Percentiles rank a stretch among this genome's conserved stretches.
These are phyloP conservation scores for Colletotrichum orchidophilum DNA, from an alignment of 2,329 filamentous ascomycete species.

Conservation along the genomic window DNA sequence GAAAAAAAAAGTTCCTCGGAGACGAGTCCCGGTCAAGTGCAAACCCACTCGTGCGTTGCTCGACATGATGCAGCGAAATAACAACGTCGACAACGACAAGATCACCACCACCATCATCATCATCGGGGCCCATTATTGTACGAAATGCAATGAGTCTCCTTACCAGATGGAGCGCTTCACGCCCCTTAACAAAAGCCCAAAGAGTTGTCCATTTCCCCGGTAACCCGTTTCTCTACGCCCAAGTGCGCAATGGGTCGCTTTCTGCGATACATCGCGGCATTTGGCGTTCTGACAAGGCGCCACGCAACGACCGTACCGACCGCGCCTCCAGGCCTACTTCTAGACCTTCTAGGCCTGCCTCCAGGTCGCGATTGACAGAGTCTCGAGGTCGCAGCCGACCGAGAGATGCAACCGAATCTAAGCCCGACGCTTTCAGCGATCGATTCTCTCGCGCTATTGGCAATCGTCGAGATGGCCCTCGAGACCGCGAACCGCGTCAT, in stretches of 20 bases:
- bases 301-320: not conserved
- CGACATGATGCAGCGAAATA: not conserved
- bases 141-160: constrained; percentile 35
- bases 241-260: constrained; percentile 47
- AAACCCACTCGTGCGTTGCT: not conserved
- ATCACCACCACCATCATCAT: not conserved
- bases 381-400: not conserved
- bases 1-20: constrained; percentile 26
- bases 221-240: not conserved
- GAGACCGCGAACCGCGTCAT: constrained; percentile 35
- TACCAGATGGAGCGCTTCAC: constrained; percentile 20
- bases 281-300: constrained; percentile 54
- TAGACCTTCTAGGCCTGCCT: not conserved
- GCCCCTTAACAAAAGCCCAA: not conserved
- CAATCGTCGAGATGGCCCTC: not conserved
- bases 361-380: constrained; percentile 36
- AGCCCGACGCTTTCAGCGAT: constrained; percentile 18
- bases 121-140: not conserved
- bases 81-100: not conserved
- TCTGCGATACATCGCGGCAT: constrained; percentile 77
- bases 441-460: constrained; percentile 17
- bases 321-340: not conserved
- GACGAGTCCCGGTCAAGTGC: not conserved
- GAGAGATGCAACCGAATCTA: not conserved
- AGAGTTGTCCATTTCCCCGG: not conserved